Conservation (phyloP, 2,329 filamentous ascomycete genomes). For the Calonectria pauciramosa region DNA sequence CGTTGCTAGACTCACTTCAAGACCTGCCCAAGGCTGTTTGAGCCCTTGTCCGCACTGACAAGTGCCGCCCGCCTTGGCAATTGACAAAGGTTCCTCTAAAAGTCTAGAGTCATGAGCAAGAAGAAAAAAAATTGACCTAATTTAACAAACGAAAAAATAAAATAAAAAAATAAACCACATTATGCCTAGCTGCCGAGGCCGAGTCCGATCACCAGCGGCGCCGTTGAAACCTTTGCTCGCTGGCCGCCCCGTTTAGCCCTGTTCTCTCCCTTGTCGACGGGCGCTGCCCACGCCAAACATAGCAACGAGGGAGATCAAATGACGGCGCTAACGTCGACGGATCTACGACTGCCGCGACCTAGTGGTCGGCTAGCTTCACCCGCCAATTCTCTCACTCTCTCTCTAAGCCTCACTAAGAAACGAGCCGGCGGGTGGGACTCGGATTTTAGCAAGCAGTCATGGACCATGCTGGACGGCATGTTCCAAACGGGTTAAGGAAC, state of each 20-base stretch:
- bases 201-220: background rate
- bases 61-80: background rate
- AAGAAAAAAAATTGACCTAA: background rate
- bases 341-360: conserved; percentile 2
- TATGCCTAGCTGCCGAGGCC: background rate
- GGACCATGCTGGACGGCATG: background rate
- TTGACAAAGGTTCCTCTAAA: background rate
- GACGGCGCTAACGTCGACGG: background rate
- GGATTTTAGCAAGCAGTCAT: background rate
- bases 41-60: background rate
- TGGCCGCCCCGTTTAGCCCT: background rate
- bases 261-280: background rate
- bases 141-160: background rate
- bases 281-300: background rate
- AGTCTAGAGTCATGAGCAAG: background rate
- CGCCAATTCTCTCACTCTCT: no score
- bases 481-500: background rate
- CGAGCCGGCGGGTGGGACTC: conserved; percentile 7
- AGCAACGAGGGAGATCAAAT: background rate
- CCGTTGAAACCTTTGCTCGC: background rate
- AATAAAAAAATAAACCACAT: background rate
- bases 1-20: background rate
- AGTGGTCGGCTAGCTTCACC: conserved; percentile 1
- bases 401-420: conserved; percentile 9
- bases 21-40: background rate